Percentiles rank a stretch among this genome's conserved stretches.
These are phyloP conservation scores for Tolypocladium capitatum DNA, from an alignment of 2,329 filamentous ascomycete species.

Conservation along the genomic window DNA sequence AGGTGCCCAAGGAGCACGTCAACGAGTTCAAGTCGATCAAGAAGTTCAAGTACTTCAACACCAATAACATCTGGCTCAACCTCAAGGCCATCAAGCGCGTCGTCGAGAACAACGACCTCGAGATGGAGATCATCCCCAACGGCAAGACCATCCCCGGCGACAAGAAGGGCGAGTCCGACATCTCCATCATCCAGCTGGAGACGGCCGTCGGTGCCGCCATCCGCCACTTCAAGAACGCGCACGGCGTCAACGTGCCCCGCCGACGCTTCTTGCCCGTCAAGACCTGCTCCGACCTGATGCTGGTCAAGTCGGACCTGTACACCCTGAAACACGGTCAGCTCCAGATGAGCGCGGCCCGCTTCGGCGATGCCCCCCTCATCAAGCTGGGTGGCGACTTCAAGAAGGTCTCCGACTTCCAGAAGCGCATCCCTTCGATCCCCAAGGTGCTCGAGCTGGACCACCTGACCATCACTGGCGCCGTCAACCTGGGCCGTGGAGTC, in stretches of 20 bases:
- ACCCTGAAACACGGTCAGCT: constrained; percentile 97
- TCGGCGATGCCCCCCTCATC: constrained; percentile 93
- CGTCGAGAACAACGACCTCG: constrained; percentile 94
- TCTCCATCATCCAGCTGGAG: constrained; percentile 96
- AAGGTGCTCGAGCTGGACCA: constrained; percentile 89
- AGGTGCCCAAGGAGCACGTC: constrained; percentile 98
- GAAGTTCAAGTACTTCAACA: constrained; percentile 99
- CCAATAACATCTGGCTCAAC: constrained; percentile 99
- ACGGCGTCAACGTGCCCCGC: constrained; percentile 97
- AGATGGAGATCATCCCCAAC: constrained; percentile 99
- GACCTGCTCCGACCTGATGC: constrained; percentile 98
- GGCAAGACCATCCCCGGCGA: constrained; percentile 96
- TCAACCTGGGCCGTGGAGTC: constrained; percentile 91
- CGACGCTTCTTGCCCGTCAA: constrained; percentile 98
- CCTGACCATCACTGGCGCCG: constrained; percentile 91
- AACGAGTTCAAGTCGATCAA: constrained; percentile 99
- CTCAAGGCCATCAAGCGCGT: constrained; percentile 95
- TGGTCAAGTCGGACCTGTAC: constrained; percentile 99
- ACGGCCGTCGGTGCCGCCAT: constrained; percentile 97
- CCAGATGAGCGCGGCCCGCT: constrained; percentile 90
- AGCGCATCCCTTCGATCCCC: constrained; percentile 74
- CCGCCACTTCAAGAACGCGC: constrained; percentile 95
- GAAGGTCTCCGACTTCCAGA: constrained; percentile 97
- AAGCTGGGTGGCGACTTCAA: constrained; percentile 99
- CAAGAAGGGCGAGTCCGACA: constrained; percentile 98